A percentile compares a stretch with the other conserved stretches of the same genome.
Evolutionary conservation across 31 red algal genomes (phyloP).

Genomic region (Porphyra umbilicalis): DNA sequence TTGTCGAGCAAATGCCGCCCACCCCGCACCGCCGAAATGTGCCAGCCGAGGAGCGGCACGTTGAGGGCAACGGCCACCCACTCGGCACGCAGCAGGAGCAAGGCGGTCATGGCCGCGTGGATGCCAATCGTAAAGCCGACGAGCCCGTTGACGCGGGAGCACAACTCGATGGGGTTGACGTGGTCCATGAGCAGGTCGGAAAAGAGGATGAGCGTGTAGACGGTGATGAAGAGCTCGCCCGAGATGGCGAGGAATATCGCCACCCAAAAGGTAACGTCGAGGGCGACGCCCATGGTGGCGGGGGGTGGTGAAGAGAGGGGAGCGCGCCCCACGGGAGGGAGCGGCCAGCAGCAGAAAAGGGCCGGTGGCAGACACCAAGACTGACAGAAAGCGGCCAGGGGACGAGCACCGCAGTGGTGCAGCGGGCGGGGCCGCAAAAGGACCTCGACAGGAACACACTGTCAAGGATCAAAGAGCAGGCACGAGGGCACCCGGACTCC

Average conservation of each 20-base stretch:
- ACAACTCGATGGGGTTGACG: constrained; percentile 93
- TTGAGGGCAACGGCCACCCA: constrained; percentile 50
- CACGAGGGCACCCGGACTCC: too few species aligned
- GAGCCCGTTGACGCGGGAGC: constrained; percentile 76
- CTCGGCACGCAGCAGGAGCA: constrained; percentile 50
- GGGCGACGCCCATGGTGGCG: constrained; percentile 7
- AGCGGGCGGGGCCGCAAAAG: too few species aligned
- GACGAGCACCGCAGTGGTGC: too few species aligned
- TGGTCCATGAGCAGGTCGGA: constrained; percentile 78
- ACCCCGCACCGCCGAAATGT: constrained; percentile 37
- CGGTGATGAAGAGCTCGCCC: constrained; percentile 64
- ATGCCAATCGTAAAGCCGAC: constrained; percentile 56
- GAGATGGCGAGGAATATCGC: constrained; percentile 55
- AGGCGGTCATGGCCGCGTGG: constrained; percentile 26
- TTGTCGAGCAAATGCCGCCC: constrained; percentile 76
- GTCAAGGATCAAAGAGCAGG: too few species aligned
- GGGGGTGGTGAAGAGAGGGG: neutral
- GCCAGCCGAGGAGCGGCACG: constrained; percentile 53
- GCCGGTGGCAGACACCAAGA: too few species aligned
- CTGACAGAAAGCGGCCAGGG: too few species aligned
- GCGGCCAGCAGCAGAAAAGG: too few species aligned
- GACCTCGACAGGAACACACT: too few species aligned
- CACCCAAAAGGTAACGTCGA: constrained; percentile 66
- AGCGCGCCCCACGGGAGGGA: too few species aligned
- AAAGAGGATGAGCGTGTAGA: constrained; percentile 80